A percentile compares a stretch with the other conserved stretches of the same genome.
phyloP scores from a whole-genome alignment of 345 rosid species.

The Geranium rotundifolium region DNA sequence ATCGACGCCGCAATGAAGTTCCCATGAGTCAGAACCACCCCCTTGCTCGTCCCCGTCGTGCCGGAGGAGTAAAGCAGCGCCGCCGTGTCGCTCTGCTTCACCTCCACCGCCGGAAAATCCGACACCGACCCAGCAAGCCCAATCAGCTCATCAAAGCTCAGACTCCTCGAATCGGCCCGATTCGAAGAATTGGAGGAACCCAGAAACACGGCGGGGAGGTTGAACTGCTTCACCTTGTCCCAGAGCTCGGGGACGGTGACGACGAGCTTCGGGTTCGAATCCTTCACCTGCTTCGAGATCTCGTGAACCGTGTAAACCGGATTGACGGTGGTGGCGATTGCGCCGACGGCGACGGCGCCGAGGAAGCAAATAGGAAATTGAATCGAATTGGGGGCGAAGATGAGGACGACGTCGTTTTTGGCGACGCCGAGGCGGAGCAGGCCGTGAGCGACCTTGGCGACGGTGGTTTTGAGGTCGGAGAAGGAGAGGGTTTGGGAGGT shows the following conservation, averaged over 20 bases:
- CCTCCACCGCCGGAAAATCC: constrained; percentile 27
- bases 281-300: constrained; percentile 53
- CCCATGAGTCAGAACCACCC: constrained; percentile 67
- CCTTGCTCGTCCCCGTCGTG: constrained; percentile 79
- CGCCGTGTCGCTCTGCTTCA: constrained; percentile 58
- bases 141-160: constrained; percentile 37
- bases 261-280: constrained; percentile 57
- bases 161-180: constrained; percentile 13
- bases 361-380: constrained; percentile 68
- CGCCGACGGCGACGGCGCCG: constrained; percentile 57
- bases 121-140: constrained; percentile 30
- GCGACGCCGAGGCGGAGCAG: constrained; percentile 52
- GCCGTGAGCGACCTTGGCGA: constrained; percentile 50
- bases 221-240: constrained; percentile 44
- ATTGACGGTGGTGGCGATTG: constrained; percentile 60
- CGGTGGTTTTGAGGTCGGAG: constrained; percentile 47
- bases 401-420: constrained; percentile 54
- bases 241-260: constrained; percentile 50
- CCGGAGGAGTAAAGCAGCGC: constrained; percentile 78
- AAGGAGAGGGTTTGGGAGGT: constrained; percentile 39
- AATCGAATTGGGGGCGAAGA: constrained; percentile 71
- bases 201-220: constrained; percentile 48
- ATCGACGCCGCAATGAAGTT: constrained; percentile 62
- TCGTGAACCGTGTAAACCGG: constrained; percentile 61
- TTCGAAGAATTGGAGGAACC: constrained; percentile 24